Evolutionary conservation across 2,329 filamentous ascomycete genomes (phyloP), one percentile per base, ranked within the genome.

Genomic region (Chrysoporthe deuterocubensis): DNA sequence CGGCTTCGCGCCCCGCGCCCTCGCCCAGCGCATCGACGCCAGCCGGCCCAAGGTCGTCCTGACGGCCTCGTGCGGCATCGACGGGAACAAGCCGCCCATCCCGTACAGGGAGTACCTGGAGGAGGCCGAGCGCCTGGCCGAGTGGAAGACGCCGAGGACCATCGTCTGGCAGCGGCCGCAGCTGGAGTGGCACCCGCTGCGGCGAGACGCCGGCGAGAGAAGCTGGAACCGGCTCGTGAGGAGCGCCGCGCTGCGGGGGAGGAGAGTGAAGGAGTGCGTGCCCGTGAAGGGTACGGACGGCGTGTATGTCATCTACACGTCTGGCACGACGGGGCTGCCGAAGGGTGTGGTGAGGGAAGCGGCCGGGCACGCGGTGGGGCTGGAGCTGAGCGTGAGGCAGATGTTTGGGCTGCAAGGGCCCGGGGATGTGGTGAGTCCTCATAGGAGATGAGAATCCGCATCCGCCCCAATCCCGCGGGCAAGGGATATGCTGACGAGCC

Each of bases 241-340:
- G 73, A 92, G 90, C 72, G 92, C 90, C 3, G 85, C 81, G 57
- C 87, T 87, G 54, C 83, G 92, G 69, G 88, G 88, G 0, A 37
- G 42, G 40, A 57, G 52, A 44, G 73, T 94, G 46, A 90, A 85
- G 74, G 89, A 85, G 7, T 91, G 92, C 67, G 93, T 97, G 14
- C 89, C 94, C 0, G 89, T 97, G 1, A 89, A 86, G 71, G 92
- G 92, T 64, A 89, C 86, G 8, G 93, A 97, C 72, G 87, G 87
- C 0, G 81, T 97, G n/a, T 97, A 97, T 78, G 92, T 96, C 72
- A 96, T 97, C 67, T 95, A 97, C 76, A 97, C 93, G 0, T 93
- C 90, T 62, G 89, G 93, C 14, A 96, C 93, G 0, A 96, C 93
- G 0, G 93, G 93, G 1, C 78, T 89, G 8, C 93, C 93, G 0